Percentiles rank a stretch among this genome's conserved stretches.
Evolutionary conservation across 2,329 filamentous ascomycete species (phyloP).

Genomic region (Fusarium haematococcum): DNA sequence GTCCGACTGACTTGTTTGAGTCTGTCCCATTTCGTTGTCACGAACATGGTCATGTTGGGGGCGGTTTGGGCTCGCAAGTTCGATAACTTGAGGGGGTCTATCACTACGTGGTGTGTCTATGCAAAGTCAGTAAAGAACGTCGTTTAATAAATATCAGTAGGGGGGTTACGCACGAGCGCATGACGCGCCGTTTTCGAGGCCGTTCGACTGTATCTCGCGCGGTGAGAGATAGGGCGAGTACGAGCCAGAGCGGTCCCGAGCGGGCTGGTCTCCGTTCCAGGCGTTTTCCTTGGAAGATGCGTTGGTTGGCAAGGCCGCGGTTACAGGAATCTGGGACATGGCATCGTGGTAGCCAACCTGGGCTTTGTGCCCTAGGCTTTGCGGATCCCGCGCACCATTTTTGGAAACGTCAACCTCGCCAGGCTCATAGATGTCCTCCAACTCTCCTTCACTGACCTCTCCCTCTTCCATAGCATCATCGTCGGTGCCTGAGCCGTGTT

Average conservation of each 20-base stretch:
- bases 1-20: not conserved
- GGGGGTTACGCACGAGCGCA: conserved; percentile 18
- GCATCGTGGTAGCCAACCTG: not conserved
- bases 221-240: conserved; percentile 66
- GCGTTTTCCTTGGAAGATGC: conserved; percentile 1
- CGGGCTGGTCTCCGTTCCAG: conserved; percentile 18
- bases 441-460: conserved; percentile 78
- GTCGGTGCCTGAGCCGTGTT: conserved; percentile 3
- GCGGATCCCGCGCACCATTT: not conserved
- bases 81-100: not conserved
- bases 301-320: not conserved
- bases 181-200: conserved; percentile 18
- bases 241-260: conserved; percentile 62
- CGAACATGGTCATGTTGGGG: not conserved
- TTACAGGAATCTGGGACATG: not conserved
- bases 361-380: not conserved
- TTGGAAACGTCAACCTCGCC: conserved; percentile 19
- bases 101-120: conserved; percentile 20
- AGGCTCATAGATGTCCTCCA: conserved; percentile 68
- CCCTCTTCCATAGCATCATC: conserved; percentile 71
- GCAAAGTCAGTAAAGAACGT: conserved; percentile 14
- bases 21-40: not conserved
- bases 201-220: conserved; percentile 54
- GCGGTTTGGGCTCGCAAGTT: not conserved
- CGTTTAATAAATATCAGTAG: not conserved